Evolutionary conservation across 2,329 filamentous ascomycete genomes (phyloP).

Genomic region (Tolypocladium cylindrosporum): DNA sequence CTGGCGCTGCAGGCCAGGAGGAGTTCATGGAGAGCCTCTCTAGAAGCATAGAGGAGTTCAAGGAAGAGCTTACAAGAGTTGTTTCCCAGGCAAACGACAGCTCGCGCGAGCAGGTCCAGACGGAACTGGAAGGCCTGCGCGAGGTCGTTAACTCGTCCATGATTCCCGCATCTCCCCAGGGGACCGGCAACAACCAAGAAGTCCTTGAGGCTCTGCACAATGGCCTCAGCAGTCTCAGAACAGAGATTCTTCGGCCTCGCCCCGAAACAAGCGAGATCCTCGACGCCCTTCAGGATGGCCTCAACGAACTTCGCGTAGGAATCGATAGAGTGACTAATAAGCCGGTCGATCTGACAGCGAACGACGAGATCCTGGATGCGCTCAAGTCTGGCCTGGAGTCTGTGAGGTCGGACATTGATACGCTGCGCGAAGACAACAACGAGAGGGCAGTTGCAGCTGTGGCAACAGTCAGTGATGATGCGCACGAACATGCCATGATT

Average conservation of each 20-base stretch:
- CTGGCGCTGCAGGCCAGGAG: conserved; percentile 61
- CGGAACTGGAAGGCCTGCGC: conserved; percentile 73
- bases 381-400: conserved; percentile 72
- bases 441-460: conserved; percentile 46
- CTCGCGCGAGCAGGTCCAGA: conserved; percentile 58
- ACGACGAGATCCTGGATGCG: conserved; percentile 82
- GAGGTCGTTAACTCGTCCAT: conserved; percentile 65
- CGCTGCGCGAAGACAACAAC: conserved; percentile 51
- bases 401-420: conserved; percentile 69
- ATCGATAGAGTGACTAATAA: conserved; percentile 73
- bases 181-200: conserved; percentile 43
- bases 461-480: conserved; percentile 19
- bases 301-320: conserved; percentile 65
- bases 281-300: conserved; percentile 80
- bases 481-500: conserved; percentile 15
- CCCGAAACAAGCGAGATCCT: conserved; percentile 78
- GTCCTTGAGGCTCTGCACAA: conserved; percentile 60
- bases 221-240: conserved; percentile 64
- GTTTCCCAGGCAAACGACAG: conserved; percentile 35
- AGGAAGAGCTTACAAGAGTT: conserved; percentile 56
- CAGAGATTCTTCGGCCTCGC: conserved; percentile 59
- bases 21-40: conserved; percentile 65
- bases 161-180: conserved; percentile 45
- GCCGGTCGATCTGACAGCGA: conserved; percentile 71
- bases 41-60: conserved; percentile 56